Base-by-base conservation (phyloP, 495 filamentous ascomycete species). In the Trichocladium uniseriatum region DNA sequence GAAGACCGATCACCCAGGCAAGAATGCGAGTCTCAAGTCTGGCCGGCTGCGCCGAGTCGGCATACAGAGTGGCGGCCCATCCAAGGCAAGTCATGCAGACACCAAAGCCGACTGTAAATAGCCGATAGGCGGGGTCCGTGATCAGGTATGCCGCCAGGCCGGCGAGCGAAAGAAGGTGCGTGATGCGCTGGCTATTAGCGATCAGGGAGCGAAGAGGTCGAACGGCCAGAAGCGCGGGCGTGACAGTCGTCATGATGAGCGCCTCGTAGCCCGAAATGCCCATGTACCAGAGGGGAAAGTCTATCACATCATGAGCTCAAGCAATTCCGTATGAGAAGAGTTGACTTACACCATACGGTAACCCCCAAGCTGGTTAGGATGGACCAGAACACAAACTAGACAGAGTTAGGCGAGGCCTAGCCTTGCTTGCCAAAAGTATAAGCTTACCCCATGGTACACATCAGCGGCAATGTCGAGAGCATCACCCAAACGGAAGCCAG, bases 251-350 rank as follows among this genome's bases (percentile, higher is more conserved):
- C 77, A 95, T 80, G 64, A 99, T 80, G 52, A 91, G 73, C 21
- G 82, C 82, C 69, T 99, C 94, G 55, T 94, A 96, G 48, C 94
- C 94, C 7, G 94, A 99, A 51, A 99, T 89, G 49, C 94, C 94
- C 94, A 99, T 97, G 64, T 96, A 81, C 94, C 94, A 99, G n/a
- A 99, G 78, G 14, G 92, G 92, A 61, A 99, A 99, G 63, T 94
- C 86, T 89, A 52, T 2, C 4, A n/a, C 29, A 5, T 19, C 29
- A 38, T 41, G 34, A 41, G 38, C 13, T 1, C 18, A 14, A 6
- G 15, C 27, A 14, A 28, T 20, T 11, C 16, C 3, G 6, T 28
- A 29, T 1, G 20, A 15, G 32, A 16, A 16, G 6, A 6, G n/a
- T 24, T n/a, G 18, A 66, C 86, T 78, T 79, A 91, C 86, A 99